These are phyloP conservation scores for Ophiocordyceps camponoti-saundersi DNA, from an alignment of 2,329 filamentous ascomycete species.

Conservation along the genomic window DNA sequence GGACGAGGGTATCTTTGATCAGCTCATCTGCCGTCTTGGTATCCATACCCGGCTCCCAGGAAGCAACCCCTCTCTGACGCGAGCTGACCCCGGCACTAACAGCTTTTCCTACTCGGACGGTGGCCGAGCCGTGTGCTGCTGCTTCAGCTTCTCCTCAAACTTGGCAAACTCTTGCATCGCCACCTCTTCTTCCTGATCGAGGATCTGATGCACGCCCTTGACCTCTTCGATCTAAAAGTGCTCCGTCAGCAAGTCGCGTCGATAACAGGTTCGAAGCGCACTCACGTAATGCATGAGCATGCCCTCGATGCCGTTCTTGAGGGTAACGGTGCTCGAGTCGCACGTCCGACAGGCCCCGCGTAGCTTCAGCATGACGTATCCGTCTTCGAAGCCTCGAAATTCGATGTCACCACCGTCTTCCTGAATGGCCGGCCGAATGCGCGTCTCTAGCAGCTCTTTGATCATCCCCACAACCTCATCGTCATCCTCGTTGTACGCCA, in stretches of 20 bases:
- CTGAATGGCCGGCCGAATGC: constrained; percentile 88
- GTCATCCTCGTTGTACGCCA: constrained; percentile 79
- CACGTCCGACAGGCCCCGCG: constrained; percentile 89
- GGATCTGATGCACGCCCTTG: constrained; percentile 74
- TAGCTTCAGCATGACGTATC: constrained; percentile 72
- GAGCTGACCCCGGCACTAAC: background rate
- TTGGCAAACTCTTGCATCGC: constrained; percentile 77
- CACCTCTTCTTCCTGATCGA: constrained; percentile 85
- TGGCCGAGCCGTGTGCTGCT: constrained; percentile 25
- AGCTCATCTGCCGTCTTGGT: background rate
- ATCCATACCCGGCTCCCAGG: background rate
- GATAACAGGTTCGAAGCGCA: constrained; percentile 8
- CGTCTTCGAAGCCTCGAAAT: constrained; percentile 71
- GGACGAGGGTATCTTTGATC: background rate
- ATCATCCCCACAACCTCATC: constrained; percentile 96
- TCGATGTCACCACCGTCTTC: constrained; percentile 98
- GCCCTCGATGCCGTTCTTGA: constrained; percentile 95
- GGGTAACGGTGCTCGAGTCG: constrained; percentile 87
- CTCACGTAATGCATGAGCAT: constrained; percentile 95
- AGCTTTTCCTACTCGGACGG: background rate
- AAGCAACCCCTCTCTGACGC: background rate
- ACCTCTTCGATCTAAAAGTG: constrained; percentile 76
- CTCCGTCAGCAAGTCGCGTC: background rate
- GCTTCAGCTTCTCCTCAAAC: constrained; percentile 70
- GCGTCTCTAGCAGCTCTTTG: constrained; percentile 88